A percentile compares a stretch with the other conserved stretches of the same genome.
Conservation (phyloP, 192 early-diverging fungal genomes). For the Linnemannia zychae region DNA sequence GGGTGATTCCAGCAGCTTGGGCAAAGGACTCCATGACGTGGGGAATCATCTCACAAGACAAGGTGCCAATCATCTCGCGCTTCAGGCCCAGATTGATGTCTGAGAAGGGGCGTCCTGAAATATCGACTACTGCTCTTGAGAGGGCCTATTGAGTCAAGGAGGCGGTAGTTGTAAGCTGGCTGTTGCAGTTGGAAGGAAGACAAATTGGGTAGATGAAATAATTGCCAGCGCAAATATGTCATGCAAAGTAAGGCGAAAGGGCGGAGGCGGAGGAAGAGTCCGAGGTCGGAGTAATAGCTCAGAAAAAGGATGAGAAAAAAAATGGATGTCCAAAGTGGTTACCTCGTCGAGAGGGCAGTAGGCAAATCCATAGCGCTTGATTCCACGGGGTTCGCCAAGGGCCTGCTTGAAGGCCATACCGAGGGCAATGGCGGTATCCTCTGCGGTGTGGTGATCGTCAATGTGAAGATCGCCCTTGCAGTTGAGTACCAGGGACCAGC, state of each 20-base stretch:
- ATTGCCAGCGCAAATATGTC: background rate
- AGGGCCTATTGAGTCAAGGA: constrained; percentile 72
- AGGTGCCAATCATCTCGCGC: constrained; percentile 89
- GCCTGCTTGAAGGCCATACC: constrained; percentile 95
- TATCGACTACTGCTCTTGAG: constrained; percentile 95
- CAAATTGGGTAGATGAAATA: background rate
- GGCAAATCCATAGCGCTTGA: constrained; percentile 93
- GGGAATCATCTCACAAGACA: constrained; percentile 99
- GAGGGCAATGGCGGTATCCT: constrained; percentile 95
- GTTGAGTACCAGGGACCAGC: constrained; percentile 87
- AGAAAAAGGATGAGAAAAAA: background rate
- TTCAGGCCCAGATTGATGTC: constrained; percentile 89
- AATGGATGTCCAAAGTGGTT: background rate
- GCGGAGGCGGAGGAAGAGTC: background rate
- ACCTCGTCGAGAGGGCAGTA: constrained; percentile 97
- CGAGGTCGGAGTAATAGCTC: background rate
- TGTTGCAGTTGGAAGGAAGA: background rate
- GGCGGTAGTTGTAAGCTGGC: background rate
- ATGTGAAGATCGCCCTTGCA: constrained; percentile 97
- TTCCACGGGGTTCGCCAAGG: constrained; percentile 88
- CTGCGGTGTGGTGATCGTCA: constrained; percentile 98
- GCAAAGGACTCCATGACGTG: constrained; percentile 97
- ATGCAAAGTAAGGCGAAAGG: background rate
- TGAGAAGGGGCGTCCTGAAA: constrained; percentile 93
- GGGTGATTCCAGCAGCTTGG: constrained; percentile 89